Conservation (phyloP, 345 rosid species). For the rapeseed (Brassica napus) region Da-Ae NC_063446.1:54463001-54463500, state of each 20-base stretch:
- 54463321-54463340: conserved; percentile 48
- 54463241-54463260: conserved; percentile 96
- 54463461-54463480: not conserved
- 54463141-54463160: conserved; percentile 89
- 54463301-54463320: conserved; percentile 98
- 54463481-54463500: not conserved
- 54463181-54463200: conserved; percentile 98
- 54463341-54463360: not conserved
- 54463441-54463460: not conserved
- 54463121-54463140: conserved; percentile 98
- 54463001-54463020: not conserved
- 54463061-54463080: conserved; percentile 98
- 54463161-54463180: conserved; percentile 83
- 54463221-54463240: conserved; percentile 97
- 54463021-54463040: conserved; percentile 57
- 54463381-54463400: conserved; percentile 9
- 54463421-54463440: not conserved
- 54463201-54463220: conserved; percentile 92
- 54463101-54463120: conserved; percentile 87
- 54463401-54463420: not conserved
- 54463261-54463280: conserved; percentile 93
- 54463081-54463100: conserved; percentile 89
- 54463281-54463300: conserved; percentile 90
- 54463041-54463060: conserved; percentile 81
- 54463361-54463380: not conserved